These are phyloP conservation scores for Glebionis coronaria DNA, from an alignment of 129 eudicot species.

Conservation along the genomic window DNA sequence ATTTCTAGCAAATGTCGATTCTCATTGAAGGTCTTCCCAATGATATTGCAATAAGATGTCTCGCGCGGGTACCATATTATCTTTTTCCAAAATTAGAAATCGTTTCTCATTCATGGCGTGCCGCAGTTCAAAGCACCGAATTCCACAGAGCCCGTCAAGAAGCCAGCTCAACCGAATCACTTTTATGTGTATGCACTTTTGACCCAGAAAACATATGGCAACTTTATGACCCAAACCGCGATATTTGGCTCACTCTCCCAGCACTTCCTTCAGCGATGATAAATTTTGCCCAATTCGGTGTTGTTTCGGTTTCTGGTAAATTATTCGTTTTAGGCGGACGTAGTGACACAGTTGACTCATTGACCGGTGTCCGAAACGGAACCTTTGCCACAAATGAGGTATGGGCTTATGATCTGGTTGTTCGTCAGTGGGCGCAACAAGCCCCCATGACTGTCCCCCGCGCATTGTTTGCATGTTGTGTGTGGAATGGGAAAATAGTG, in stretches of 20 bases:
- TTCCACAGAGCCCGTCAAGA: slow-evolving; percentile 74
- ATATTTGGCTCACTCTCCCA: slow-evolving; percentile 88
- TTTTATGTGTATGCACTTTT: slow-evolving; percentile 76
- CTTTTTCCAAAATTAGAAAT: no score
- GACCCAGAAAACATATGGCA: slow-evolving; percentile 96
- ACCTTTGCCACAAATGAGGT: slow-evolving; percentile 81
- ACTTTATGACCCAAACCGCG: slow-evolving; percentile 63
- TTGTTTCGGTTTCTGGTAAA: slow-evolving; percentile 76
- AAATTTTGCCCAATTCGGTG: slow-evolving; percentile 74
- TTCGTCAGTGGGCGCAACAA: slow-evolving; percentile 65
- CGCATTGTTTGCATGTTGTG: slow-evolving; percentile 95
- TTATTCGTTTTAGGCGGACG: slow-evolving; percentile 88
- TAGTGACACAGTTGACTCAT: slow-evolving; percentile 87
- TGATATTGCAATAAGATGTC: no score
- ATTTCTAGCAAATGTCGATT: no score
- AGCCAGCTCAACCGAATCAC: slow-evolving; percentile 56
- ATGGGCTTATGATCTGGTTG: slow-evolving; percentile 80
- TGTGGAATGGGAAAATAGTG: slow-evolving; percentile 68
- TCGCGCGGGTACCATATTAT: no score
- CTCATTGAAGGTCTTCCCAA: no score
- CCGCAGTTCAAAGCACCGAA: no score
- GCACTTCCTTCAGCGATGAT: slow-evolving; percentile 71
- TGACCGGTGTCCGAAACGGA: slow-evolving; percentile 90
- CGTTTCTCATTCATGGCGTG: no score
- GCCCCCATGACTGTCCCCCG: slow-evolving; percentile 83